phyloP scores from a whole-genome alignment of 176 grass and related monocot species.

The Luzula sylvatica region DNA sequence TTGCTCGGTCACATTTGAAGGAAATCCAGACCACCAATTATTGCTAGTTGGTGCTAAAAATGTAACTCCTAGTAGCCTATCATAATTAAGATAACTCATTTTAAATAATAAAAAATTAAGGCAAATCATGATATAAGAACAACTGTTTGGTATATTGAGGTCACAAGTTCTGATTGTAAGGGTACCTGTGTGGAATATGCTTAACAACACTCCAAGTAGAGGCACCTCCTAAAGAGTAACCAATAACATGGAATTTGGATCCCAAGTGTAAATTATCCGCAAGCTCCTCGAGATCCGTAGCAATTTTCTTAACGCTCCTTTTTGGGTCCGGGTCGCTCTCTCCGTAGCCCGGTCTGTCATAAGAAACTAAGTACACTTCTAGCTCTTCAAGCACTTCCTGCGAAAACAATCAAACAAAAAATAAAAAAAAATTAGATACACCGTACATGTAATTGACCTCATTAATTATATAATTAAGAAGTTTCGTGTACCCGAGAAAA shows the following conservation, averaged over 20 bases:
- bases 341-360: slow-evolving; percentile 65
- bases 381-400: slow-evolving; percentile 52
- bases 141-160: not conserved
- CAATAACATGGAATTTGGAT: slow-evolving; percentile 46
- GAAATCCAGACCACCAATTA: slow-evolving; percentile 75
- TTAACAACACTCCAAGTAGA: slow-evolving; percentile 73
- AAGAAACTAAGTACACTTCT: slow-evolving; percentile 52
- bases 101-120: not conserved
- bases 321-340: slow-evolving; percentile 59
- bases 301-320: slow-evolving; percentile 35
- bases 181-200: slow-evolving; percentile 57
- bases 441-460: not conserved
- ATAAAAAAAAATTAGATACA: not conserved
- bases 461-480: not conserved
- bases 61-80: slow-evolving; percentile 54
- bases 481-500: slow-evolving; percentile 17
- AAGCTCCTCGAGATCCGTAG: slow-evolving; percentile 56
- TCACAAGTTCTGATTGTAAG: not conserved
- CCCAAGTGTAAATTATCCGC: slow-evolving; percentile 60
- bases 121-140: not conserved
- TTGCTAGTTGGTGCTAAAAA: slow-evolving; percentile 53
- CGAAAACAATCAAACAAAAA: not conserved
- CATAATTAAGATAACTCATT: not conserved
- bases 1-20: slow-evolving; percentile 42
- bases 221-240: slow-evolving; percentile 60